Conservation (phyloP, 1,284 basidiomycete genomes). For the Paramarasmius palmivorus region DNA sequence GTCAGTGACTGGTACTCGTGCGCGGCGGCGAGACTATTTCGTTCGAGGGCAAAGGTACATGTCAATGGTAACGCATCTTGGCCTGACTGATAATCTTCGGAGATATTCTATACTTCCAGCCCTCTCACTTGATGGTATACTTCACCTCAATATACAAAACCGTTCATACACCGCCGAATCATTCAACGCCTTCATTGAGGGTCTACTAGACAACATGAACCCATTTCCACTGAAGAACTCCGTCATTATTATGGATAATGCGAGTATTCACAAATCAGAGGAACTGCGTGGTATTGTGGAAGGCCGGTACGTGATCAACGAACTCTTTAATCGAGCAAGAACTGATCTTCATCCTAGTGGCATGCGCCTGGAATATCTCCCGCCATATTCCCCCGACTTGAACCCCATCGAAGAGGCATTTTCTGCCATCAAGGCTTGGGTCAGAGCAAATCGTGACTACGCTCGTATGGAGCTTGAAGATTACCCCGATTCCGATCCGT, state of each 20-base stretch:
- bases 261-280: slow-evolving; percentile 26
- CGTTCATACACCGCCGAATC: slow-evolving; percentile 20
- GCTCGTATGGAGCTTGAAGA: not conserved
- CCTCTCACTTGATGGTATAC: slow-evolving; percentile 28
- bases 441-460: not conserved
- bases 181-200: slow-evolving; percentile 29
- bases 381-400: slow-evolving; percentile 31
- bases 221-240: slow-evolving; percentile 33
- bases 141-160: slow-evolving; percentile 28
- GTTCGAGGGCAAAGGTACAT: slow-evolving; percentile 31
- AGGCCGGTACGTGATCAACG: slow-evolving; percentile 18
- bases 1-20: slow-evolving; percentile 26
- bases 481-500: not conserved
- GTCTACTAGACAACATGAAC: slow-evolving; percentile 32
- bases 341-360: not conserved
- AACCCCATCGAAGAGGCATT: slow-evolving; percentile 31
- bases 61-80: not conserved
- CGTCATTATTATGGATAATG: slow-evolving; percentile 37
- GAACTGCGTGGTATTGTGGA: slow-evolving; percentile 26
- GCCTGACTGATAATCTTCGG: not conserved
- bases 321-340: too few species aligned
- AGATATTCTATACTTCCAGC: slow-evolving; percentile 31
- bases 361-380: slow-evolving; percentile 19
- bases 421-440: slow-evolving; percentile 22
- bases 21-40: slow-evolving; percentile 28